Base-by-base conservation (phyloP, 805 yeast genomes). In the Wickerhamiella allomyrinae region DNA sequence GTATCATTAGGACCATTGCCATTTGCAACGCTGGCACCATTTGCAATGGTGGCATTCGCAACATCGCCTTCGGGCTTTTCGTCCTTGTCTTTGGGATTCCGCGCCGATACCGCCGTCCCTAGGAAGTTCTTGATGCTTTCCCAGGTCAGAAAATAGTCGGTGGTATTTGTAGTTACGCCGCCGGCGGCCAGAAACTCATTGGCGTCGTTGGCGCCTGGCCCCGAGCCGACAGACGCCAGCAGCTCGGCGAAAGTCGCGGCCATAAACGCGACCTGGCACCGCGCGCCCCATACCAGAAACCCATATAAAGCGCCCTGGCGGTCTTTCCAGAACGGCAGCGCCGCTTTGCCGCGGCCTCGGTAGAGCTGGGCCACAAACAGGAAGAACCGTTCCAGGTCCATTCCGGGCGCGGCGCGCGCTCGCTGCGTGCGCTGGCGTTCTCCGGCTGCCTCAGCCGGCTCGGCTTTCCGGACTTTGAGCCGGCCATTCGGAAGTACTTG, bases 311-410 rank as follows among this genome's bases (percentile, higher is more conserved):
- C 76, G 11, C 79, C 71, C 41, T 71, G 76, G 15, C 71, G 64
- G 48, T 79, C 83, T 10, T 60, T 57, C 94, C 95, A 87, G 54
- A 83, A 80, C 7, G 41, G 42, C 1, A 67, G 53, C 11, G 81
- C 71, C 7, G 77, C 61, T 1, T 70, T 69, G 1, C 77, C 74
- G 43, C 94, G 67, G 14, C 72, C 68, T 21, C 71, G 64, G 57
- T 79, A 86, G 7, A 84, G 67, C 56, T 72, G 81, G 34, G 77
- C 78, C 45, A 84, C 67, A 2, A 89, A 70, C 48, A 87, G 56
- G 54, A 84, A 87, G 53, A 89, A 83, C 47, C 95, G 68, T 57
- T 91, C 98, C 29, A 91, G 63, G 49, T 91, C 96, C 0, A 89
- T 83, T 51, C 78, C 76, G 20, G 79, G 74, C 9, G 39, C 39